Conservation (phyloP, 352 stramenopile species). For the Pythium inflatum region DNA sequence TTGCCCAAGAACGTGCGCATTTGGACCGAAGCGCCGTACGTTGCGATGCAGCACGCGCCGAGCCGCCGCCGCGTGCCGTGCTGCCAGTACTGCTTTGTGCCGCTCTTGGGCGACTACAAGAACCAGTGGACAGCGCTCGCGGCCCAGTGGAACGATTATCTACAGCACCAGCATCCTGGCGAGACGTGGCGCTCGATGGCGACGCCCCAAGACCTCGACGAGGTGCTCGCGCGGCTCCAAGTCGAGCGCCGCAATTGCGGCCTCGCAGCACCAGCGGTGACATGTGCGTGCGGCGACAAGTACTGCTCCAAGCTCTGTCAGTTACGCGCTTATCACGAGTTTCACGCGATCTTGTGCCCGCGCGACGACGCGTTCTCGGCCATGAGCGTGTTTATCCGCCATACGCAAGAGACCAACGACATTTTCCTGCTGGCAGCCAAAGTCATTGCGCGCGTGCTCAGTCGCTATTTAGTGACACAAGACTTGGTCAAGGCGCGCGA, state of each 20-base stretch:
- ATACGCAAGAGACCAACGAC: constrained; percentile 89
- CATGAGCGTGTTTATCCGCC: constrained; percentile 66
- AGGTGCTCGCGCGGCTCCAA: constrained; percentile 42
- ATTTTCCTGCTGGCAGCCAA: constrained; percentile 91
- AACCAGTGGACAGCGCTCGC: constrained; percentile 53
- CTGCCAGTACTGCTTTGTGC: constrained; percentile 79
- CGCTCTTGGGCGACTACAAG: constrained; percentile 58
- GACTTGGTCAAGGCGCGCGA: constrained; percentile 63
- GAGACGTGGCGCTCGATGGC: constrained; percentile 39
- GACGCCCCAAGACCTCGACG: constrained; percentile 38
- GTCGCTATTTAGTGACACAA: constrained; percentile 54
- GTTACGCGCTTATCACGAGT: constrained; percentile 67
- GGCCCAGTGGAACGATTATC: constrained; percentile 31
- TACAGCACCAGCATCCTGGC: background rate
- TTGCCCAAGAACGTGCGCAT: constrained; percentile 51
- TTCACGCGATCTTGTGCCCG: constrained; percentile 79
- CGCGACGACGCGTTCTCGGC: constrained; percentile 59
- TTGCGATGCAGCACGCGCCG: constrained; percentile 73
- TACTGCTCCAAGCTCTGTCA: constrained; percentile 88
- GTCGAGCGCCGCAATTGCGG: constrained; percentile 59
- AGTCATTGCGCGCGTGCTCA: constrained; percentile 77
- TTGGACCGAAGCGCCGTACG: constrained; percentile 72
- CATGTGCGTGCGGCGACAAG: constrained; percentile 70
- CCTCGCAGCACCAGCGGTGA: constrained; percentile 39
- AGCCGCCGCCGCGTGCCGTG: constrained; percentile 48